Evolutionary conservation across 768 basidiomycete species (phyloP), one percentile per base, ranked within the genome.

Genomic region (Boletus fagicola): DNA sequence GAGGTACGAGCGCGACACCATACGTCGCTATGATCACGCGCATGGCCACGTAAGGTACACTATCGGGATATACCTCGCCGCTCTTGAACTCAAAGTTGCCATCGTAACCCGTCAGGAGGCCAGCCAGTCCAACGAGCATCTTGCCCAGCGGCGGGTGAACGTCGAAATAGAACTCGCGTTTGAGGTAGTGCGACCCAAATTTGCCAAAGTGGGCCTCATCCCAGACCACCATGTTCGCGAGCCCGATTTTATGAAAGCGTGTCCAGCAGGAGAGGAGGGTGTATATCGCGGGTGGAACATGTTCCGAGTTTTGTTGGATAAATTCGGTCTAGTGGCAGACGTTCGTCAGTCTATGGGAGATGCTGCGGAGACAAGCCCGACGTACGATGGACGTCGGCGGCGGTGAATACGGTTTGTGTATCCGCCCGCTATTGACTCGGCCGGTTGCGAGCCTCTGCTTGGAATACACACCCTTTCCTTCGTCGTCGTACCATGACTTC

Each of bases 131-230:
- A 58, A 99, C 96, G 54, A 99, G 82, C 94, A 99, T 98, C 80
- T 99, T 99, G 4, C 97, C 97, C 42, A 99, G 80, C 0, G 97
- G 97, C 6, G 97, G 97, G 67, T 99, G 97, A 28, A 98, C 97
- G 68, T 99, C 97, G 72, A 98, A 98, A 79, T 98, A 98, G 76
- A 98, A 98, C 72, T 97, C 94, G 68, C 94, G 90, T 74, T 98
- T 97, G 74, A 99, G 86, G 74, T 99, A 98, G 74, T 98, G 89
- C 50, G 92, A 92, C 50, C 93, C 97, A 75, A 99, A 98, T 76
- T 99, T 98, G 64, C 97, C 97, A 74, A 98, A 99, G 74, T 99
- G 97, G 39, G 97, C 96, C 78, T 99, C 97, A 73, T 99, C 97
- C 97, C 96, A 98, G 57, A 98, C 86, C 73, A 99, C 96, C 61